phyloP scores from a whole-genome alignment of 164 flowering plant species.

The Malania oleifera region DNA sequence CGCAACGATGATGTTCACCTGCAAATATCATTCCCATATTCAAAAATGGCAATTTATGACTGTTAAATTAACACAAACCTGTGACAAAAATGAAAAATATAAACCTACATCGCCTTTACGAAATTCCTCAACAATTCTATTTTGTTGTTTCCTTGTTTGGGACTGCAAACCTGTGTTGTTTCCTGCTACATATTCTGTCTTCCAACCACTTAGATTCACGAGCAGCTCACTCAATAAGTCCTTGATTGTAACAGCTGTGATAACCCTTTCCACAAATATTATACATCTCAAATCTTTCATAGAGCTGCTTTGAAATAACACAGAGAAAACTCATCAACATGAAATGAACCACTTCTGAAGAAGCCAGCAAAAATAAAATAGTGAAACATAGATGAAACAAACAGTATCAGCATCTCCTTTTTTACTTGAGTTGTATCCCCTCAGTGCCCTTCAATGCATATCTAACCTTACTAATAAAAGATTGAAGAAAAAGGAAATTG shows the following conservation, averaged over 20 bases:
- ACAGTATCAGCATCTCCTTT: no score
- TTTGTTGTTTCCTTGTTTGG: constrained; percentile 64
- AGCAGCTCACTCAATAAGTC: constrained; percentile 42
- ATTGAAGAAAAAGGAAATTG: neutral
- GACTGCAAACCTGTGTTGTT: constrained; percentile 37
- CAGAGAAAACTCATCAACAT: neutral
- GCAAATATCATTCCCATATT: constrained; percentile 10
- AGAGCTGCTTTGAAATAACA: constrained; percentile 27
- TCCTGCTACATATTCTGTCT: constrained; percentile 62
- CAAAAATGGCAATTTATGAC: neutral
- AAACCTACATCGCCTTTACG: constrained; percentile 59
- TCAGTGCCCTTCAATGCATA: no score
- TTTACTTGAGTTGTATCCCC: no score
- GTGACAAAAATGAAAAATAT: neutral
- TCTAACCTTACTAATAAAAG: no score
- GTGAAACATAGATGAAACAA: neutral
- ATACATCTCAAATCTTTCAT: constrained; percentile 69
- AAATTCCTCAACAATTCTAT: constrained; percentile 63
- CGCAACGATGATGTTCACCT: constrained; percentile 85
- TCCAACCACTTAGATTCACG: constrained; percentile 48
- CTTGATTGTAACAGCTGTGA: constrained; percentile 62
- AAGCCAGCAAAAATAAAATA: neutral
- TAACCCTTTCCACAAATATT: constrained; percentile 79
- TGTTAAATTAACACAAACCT: neutral
- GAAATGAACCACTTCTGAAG: neutral